phyloP scores from a whole-genome alignment of 192 early-diverging fungal genomes.

The Phlyctochytrium arcticum region DNA sequence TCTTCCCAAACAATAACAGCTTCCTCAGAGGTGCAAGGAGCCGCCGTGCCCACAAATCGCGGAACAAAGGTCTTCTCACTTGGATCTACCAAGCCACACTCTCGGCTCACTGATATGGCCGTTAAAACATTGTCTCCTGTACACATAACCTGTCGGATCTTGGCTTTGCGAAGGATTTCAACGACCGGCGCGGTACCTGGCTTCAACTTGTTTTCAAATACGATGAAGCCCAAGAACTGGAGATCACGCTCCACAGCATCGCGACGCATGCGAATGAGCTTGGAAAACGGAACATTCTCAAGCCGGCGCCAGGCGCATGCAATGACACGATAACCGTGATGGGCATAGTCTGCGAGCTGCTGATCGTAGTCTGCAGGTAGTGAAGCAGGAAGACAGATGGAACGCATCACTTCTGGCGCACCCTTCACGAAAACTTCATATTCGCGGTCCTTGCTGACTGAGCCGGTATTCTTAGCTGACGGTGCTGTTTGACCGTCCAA shows the following conservation, averaged over 20 bases:
- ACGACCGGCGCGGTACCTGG: constrained; percentile 76
- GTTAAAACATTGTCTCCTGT: constrained; percentile 97
- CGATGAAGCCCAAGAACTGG: constrained; percentile 89
- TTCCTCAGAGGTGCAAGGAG: constrained; percentile 38
- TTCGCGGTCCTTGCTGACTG: constrained; percentile 6
- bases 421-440: constrained; percentile 93
- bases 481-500: not conserved
- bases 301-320: constrained; percentile 85
- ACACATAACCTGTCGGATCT: constrained; percentile 96
- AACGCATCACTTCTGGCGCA: constrained; percentile 91
- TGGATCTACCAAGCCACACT: constrained; percentile 84
- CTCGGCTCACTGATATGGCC: constrained; percentile 87
- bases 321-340: constrained; percentile 96
- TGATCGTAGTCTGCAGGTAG: constrained; percentile 83
- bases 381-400: constrained; percentile 79
- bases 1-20: constrained; percentile 74
- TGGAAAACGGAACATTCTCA: constrained; percentile 59
- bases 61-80: constrained; percentile 75
- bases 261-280: constrained; percentile 76
- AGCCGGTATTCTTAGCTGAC: not conserved
- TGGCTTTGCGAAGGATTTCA: constrained; percentile 70
- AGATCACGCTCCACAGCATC: constrained; percentile 82
- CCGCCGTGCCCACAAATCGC: constrained; percentile 57
- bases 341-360: constrained; percentile 78
- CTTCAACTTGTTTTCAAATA: constrained; percentile 99